Percentiles rank a stretch among this genome's conserved stretches.
These are phyloP conservation scores for Cylindrotheca fusiformis DNA, from an alignment of 108 stramenopile species.

Conservation along the genomic window DNA sequence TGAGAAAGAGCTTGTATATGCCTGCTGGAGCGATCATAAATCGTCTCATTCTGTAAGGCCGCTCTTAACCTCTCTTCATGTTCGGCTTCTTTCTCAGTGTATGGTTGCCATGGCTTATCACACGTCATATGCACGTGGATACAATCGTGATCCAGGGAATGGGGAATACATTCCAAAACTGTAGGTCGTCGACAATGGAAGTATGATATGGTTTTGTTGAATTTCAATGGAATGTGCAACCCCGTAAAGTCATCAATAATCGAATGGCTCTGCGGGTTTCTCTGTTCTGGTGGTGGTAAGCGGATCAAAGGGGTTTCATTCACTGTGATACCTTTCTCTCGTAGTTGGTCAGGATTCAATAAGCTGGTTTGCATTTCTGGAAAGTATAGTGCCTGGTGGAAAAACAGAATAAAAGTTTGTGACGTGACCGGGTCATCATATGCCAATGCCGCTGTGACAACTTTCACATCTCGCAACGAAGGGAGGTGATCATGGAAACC, in stretches of 20 bases:
- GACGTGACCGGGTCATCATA: too few relatives aligned
- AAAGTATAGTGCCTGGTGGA: conserved; percentile 29
- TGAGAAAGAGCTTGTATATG: background rate
- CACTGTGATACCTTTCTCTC: conserved; percentile 20
- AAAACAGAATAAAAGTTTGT: conserved; percentile 26
- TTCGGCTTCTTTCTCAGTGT: background rate
- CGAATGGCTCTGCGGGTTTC: too few relatives aligned
- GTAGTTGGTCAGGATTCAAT: too few relatives aligned
- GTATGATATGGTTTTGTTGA: conserved; percentile 2
- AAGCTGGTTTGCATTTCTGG: conserved; percentile 25
- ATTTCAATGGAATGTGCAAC: too few relatives aligned
- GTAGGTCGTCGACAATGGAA: background rate
- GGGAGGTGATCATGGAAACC: conserved; percentile 2
- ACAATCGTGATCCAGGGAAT: too few relatives aligned
- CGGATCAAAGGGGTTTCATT: conserved; percentile 26
- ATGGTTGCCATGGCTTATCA: conserved; percentile 9
- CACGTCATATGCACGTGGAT: conserved; percentile 7
- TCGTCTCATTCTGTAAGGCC: background rate
- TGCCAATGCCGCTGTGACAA: too few relatives aligned
- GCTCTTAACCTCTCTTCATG: too few relatives aligned
- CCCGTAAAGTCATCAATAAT: too few relatives aligned
- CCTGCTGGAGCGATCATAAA: background rate
- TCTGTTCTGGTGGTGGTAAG: background rate
- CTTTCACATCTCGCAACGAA: too few relatives aligned
- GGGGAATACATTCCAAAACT: background rate